Evolutionary conservation across 257 asterid genomes (phyloP).

Genomic region (Paraleonurus japonicus): DNA sequence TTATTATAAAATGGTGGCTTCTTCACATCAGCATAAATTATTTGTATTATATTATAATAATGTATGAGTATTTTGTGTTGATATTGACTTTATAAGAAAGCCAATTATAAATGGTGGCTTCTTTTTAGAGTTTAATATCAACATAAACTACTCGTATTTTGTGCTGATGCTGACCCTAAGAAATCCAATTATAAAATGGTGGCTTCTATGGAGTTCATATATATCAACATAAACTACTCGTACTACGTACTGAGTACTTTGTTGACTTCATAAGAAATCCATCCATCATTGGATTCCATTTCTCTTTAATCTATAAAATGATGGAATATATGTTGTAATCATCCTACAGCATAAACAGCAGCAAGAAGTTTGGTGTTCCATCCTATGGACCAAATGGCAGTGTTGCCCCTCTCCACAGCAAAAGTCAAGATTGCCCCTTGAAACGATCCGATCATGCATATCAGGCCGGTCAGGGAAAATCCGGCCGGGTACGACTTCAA

Average conservation of each 20-base stretch:
- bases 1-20: not conserved
- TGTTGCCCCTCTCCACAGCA: constrained; percentile 41
- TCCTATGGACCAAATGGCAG: constrained; percentile 46
- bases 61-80: no score
- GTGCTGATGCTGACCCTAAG: no score
- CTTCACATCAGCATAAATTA: not conserved
- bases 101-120: no score
- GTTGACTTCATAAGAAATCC: not conserved
- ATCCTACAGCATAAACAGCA: constrained; percentile 44
- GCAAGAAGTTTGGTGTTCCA: constrained; percentile 51
- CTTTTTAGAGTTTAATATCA: no score
- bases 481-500: constrained; percentile 58
- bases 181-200: no score
- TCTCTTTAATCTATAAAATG: no score
- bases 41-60: not conserved
- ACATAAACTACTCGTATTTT: no score
- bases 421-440: constrained; percentile 52
- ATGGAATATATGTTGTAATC: not conserved
- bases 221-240: no score
- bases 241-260: no score
- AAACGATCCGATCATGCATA: constrained; percentile 49
- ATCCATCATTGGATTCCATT: no score
- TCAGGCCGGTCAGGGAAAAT: constrained; percentile 51
- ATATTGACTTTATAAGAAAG: no score
- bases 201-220: no score